phyloP scores from a whole-genome alignment of 176 grass and related monocot species.

The Aegilops longissima region DNA sequence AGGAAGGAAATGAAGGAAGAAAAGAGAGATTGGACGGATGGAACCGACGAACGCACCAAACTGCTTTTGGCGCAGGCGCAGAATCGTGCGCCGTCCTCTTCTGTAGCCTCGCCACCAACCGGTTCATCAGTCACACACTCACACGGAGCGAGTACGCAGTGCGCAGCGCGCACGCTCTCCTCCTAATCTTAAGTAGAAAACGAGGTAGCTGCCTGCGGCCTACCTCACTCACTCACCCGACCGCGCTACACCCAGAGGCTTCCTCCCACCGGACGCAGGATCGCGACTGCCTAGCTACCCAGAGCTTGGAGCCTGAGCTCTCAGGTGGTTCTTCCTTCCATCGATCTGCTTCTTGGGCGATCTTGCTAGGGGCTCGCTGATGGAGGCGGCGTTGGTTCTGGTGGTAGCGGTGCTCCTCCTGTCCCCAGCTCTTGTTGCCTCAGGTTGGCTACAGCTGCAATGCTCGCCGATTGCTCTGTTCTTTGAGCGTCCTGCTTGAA shows the following conservation, averaged over 20 bases:
- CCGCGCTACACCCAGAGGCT: background rate
- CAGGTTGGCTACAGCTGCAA: constrained; percentile 21
- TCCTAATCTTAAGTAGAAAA: background rate
- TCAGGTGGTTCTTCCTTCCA: background rate
- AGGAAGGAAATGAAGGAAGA: background rate
- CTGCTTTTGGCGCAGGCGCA: background rate
- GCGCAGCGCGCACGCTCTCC: background rate
- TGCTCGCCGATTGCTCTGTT: no score
- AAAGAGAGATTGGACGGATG: background rate
- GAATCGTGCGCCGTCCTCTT: background rate
- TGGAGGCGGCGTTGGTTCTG: constrained; percentile 31
- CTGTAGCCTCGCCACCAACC: background rate
- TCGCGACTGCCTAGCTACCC: background rate
- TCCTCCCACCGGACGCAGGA: constrained; percentile 6
- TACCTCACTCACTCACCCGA: background rate
- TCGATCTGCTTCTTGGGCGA: background rate
- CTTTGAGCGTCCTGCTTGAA: background rate
- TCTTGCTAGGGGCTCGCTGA: background rate
- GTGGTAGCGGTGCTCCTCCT: constrained; percentile 34
- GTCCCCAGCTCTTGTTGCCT: constrained; percentile 27
- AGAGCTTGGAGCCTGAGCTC: background rate
- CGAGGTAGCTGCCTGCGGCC: background rate
- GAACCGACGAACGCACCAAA: constrained; percentile 4
- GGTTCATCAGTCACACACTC: background rate
- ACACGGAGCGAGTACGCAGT: background rate